phyloP scores from a whole-genome alignment of 129 eudicot genomes.

The Centaurea solstitialis region DNA sequence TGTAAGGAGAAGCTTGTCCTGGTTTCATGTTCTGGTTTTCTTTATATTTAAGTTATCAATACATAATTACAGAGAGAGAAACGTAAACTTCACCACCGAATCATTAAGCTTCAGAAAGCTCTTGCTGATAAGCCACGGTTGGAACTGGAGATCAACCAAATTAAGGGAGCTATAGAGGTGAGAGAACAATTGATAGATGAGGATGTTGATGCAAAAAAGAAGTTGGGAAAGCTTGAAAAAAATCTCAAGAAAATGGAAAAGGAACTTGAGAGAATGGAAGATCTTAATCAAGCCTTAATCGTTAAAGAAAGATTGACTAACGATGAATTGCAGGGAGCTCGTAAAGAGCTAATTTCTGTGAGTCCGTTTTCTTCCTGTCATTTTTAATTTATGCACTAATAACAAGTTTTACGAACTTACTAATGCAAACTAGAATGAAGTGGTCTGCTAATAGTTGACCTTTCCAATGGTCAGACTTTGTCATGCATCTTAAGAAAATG shows the following conservation, averaged over 20 bases:
- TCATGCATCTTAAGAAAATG: neutral
- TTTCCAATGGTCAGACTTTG: neutral
- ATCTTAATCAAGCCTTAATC: slow-evolving; percentile 44
- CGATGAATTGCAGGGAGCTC: slow-evolving; percentile 75
- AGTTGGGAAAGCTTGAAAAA: slow-evolving; percentile 25
- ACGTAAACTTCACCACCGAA: slow-evolving; percentile 45
- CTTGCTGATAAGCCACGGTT: slow-evolving; percentile 54
- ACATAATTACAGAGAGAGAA: slow-evolving; percentile 47
- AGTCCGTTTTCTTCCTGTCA: slow-evolving; percentile 6
- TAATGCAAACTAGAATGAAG: neutral
- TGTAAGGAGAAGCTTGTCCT: neutral
- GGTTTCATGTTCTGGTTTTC: neutral
- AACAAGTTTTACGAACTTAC: neutral
- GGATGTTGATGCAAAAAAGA: slow-evolving; percentile 32
- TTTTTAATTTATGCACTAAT: neutral
- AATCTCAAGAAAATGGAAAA: slow-evolving; percentile 54
- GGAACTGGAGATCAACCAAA: slow-evolving; percentile 43
- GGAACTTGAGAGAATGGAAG: slow-evolving; percentile 41
- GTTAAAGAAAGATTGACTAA: slow-evolving; percentile 47
- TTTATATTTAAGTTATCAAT: neutral
- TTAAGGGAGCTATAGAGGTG: slow-evolving; percentile 53
- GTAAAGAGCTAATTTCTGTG: slow-evolving; percentile 59
- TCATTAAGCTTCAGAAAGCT: slow-evolving; percentile 49
- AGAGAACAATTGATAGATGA: slow-evolving; percentile 46
- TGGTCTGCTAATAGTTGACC: neutral